Evolutionary conservation across 2,329 filamentous ascomycete genomes (phyloP), one percentile per base, ranked within the genome.

Genomic region (Volutella citrinella): DNA sequence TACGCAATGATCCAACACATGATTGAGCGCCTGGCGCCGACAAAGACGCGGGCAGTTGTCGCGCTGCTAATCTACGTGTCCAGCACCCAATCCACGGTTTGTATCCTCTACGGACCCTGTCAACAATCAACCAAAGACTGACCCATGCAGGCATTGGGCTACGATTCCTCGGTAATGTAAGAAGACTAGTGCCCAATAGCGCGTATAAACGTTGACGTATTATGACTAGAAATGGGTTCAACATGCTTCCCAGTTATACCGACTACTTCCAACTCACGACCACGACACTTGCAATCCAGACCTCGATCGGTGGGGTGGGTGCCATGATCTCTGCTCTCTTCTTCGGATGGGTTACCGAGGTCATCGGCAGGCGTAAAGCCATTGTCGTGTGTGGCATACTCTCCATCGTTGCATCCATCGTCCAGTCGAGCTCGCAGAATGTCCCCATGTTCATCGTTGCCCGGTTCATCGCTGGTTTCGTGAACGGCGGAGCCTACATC

Each of bases 191-290:
- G n/a, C n/a, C n/a, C n/a, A n/a, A n/a, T n/a, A n/a, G n/a, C n/a
- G n/a, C n/a, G n/a, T n/a, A n/a, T n/a, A n/a, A n/a, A n/a, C n/a
- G n/a, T n/a, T n/a, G n/a, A n/a, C n/a, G n/a, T n/a, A n/a, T n/a
- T n/a, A n/a, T n/a, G n/a, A n/a, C n/a, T n/a, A n/a, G n/a, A n/a
- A 75, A 75, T 35, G 71, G 69, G 0, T 61, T 78, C 24, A 74
- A 75, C 40, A 76, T 78, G 39, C 51, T 77, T 9, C 70, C 72
- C 0, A 65, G 64, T 2, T 77, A 77, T 48, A 67, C 62, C 0
- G 60, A 71, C 27, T 77, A 76, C 49, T 76, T 77, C 55, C 42
- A 64, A 5, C 61, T 77, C 6, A 74, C 56, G 16, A 48, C 66
- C 1, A 66, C 67, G 0, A 75, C 72, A 0, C 78, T 7, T 74